Evolutionary conservation across 208 protist species (phyloP), one percentile per base, ranked within the genome.

Genomic region (Trypanosomatidae sp.): DNA sequence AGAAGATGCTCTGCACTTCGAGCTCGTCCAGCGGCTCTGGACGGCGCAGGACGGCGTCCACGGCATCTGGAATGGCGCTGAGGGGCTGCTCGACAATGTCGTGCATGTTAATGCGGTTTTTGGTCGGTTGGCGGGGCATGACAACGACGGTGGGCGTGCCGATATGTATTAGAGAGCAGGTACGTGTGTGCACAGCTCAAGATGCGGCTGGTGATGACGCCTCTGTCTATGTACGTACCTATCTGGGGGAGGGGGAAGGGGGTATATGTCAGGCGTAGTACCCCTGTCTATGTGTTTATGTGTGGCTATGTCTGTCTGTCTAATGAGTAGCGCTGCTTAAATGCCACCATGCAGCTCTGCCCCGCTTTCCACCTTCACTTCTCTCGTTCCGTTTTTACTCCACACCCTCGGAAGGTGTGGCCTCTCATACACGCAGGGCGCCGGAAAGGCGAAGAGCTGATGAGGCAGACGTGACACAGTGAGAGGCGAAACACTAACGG

Each of bases 91-190:
- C 84, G 25, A 97, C 79, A 66, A 97, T 94, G 73, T 97, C 93
- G 76, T 94, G 92, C 90, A 97, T 95, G 72, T 95, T 95, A 60
- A 97, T 92, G 78, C 84, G 84, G 66, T 95, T 95, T 70, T 90
- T 94, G 13, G 79, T 90, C 5, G 88, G 88, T 41, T 88, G 85
- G 7, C 83, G 88, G 28, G 82, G 82, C 88, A 95, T 93, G 62
- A 30, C 60, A 50, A 28, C 46, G 68, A 59, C 36, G 44, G 68
- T 25, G 25, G 13, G 33, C 39, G 60, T 55, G 8, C 55, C 12
- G 65, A 22, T 52, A n/a, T 33, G n/a, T 69, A 3, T 39, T 44
- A 44, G 36, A 8, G 30, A 8, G 30, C 30, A 8, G 58, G 3
- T 64, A 41, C 17, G 28, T 64, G 36, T 15, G 36, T 44, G 58